A percentile compares a stretch with the other conserved stretches of the same genome.
These are phyloP conservation scores for Delonix regia DNA, from an alignment of 306 rosid species.

Conservation along the genomic window DNA sequence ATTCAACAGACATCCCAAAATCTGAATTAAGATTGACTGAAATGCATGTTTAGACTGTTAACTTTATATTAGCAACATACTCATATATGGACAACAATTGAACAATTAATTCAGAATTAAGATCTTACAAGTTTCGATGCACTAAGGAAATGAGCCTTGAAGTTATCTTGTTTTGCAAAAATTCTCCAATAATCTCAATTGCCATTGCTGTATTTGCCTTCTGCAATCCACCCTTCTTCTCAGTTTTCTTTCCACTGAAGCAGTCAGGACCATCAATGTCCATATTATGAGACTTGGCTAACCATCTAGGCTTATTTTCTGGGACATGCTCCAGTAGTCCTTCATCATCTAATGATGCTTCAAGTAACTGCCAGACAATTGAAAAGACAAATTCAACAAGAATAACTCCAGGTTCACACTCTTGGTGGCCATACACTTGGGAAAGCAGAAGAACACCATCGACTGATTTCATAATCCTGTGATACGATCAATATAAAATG, in stretches of 20 bases:
- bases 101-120: constrained; percentile 35
- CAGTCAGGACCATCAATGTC: constrained; percentile 59
- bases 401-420: constrained; percentile 72
- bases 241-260: constrained; percentile 55
- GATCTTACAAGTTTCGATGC: constrained; percentile 72
- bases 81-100: constrained; percentile 26
- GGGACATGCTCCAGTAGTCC: constrained; percentile 63
- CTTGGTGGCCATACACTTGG: constrained; percentile 57
- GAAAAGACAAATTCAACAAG: constrained; percentile 86
- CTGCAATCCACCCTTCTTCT: constrained; percentile 50
- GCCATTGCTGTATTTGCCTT: constrained; percentile 72
- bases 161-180: constrained; percentile 69
- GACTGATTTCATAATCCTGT: constrained; percentile 84
- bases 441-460: constrained; percentile 85
- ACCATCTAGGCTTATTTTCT: constrained; percentile 74
- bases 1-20: constrained; percentile 29
- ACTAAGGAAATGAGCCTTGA: constrained; percentile 75
- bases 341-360: constrained; percentile 91
- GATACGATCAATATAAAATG: constrained; percentile 38
- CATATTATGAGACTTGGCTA: constrained; percentile 59
- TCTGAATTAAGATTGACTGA: constrained; percentile 31
- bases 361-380: constrained; percentile 79
- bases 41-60: constrained; percentile 29
- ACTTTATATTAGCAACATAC: constrained; percentile 16
- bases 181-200: constrained; percentile 68